Base-by-base conservation (phyloP, 2,329 filamentous ascomycete genomes). In the Chaetomium sp. region DNA sequence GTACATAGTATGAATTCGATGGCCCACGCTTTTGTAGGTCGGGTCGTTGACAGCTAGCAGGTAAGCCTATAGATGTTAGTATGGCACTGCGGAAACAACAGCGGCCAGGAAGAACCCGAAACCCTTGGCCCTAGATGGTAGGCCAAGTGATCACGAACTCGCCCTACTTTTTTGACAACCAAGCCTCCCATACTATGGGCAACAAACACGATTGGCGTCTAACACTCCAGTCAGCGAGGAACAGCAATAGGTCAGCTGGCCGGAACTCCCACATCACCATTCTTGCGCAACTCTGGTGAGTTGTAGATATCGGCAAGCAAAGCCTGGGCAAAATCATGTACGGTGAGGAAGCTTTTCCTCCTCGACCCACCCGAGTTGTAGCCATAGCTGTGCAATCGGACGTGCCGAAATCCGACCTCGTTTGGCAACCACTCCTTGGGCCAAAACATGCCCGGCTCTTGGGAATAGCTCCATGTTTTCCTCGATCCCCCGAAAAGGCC, bases 381-480 rank as follows among this genome's bases (percentile, higher is more conserved):
- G 35, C 65, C 70, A 65, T 72, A 75, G 54, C 61, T 71, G 45
- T 70, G 68, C 31, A 75, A 60, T 51, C 70, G 64, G 31, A 70
- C 67, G 50, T 73, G 67, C 10, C 73, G 23, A 27, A 77, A 69
- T 0, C 67, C 73, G 0, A 66, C 42, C 21, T 77, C 75, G 23
- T 54, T 54, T 0, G 78, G 75, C 0, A 56, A 33, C 75, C 76
- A 81, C 25, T 70, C 57, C 62, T 74, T 64, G 0, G 79, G 79
- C 79, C 79, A 81, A 65, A 77, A 81, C 19, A 73, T 64, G 5
- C 58, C 60, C 0, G 67, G 70, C 45, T 76, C 69, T 3, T 65
- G 33, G 1, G 71, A 67, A 62, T 78, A 75, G 9, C 72, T 72
- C 79, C 80, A 81, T 65, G 79, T 80, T 63, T 76, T 76, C 1